Evolutionary conservation across 140 eudicot genomes (phyloP).

Genomic region (Cichorium intybus): DNA sequence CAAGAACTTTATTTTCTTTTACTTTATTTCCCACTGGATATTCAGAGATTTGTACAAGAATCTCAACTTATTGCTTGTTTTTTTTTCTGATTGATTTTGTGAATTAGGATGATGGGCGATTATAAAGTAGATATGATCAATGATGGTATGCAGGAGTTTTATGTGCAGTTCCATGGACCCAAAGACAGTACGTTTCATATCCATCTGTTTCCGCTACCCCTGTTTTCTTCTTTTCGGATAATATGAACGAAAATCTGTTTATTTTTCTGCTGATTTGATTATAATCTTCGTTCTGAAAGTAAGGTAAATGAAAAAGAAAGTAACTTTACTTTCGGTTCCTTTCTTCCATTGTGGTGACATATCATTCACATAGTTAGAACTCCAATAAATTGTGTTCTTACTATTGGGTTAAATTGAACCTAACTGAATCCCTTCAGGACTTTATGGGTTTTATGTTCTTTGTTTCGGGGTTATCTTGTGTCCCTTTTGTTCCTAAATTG

Average conservation of each 20-base stretch:
- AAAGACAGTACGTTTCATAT: conserved; percentile 52
- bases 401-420: conserved; percentile 2
- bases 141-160: conserved; percentile 84
- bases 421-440: conserved; percentile 1
- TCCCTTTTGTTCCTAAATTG: not conserved
- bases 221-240: not conserved
- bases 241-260: not conserved
- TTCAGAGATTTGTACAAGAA: not conserved
- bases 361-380: not conserved
- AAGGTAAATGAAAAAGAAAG: not conserved
- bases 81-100: conserved; percentile 17
- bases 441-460: not conserved
- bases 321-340: conserved; percentile 3
- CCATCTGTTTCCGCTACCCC: not conserved
- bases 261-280: conserved; percentile 14
- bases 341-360: conserved; percentile 2
- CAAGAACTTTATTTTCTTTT: not conserved
- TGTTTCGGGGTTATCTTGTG: conserved; percentile 1
- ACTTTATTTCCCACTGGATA: not conserved
- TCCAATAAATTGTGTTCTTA: conserved; percentile 9
- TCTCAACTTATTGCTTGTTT: conserved; percentile 4
- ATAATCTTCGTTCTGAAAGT: conserved; percentile 1
- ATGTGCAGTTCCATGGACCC: conserved; percentile 82
- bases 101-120: conserved; percentile 84
- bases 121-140: conserved; percentile 87